Base-by-base conservation (phyloP, 768 basidiomycete genomes). In the Boletus fagicola region DNA sequence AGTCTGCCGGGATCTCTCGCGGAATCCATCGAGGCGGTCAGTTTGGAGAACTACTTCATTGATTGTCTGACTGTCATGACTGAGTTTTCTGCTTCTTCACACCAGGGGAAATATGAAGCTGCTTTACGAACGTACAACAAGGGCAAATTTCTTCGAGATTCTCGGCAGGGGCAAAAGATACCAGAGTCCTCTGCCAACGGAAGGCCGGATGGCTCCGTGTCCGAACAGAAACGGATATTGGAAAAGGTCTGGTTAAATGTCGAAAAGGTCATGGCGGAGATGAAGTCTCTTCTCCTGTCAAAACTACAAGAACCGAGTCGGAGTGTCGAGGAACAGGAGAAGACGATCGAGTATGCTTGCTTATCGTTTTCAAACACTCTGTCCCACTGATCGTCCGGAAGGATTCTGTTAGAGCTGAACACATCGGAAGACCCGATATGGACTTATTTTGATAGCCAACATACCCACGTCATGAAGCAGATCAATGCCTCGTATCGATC, bases 51-150 rank as follows among this genome's bases (percentile, higher is more conserved):
- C 11, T 1, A 26, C 20, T 42, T 40, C 26, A 5, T 3, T 26
- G 30, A 13, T 53, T 36, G 35, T 45, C 7, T 28, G 18, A 4
- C 45, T 6, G 56, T 35, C n/a, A n/a, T 58, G 52, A 50, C 53
- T 11, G 28, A 39, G 30, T 44, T 31, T 51, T 18, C 2, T 44
- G 42, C 30, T 51, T 22, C 5, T 39, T 39, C n/a, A n/a, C 28
- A 0, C 12, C 64, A 97, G 94, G 93, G 94, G 15, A 90, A 90
- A 53, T 98, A 95, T 69, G 97, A 98, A 56, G 84, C 88, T 35
- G 96, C 95, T 0, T 78, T 99, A 67, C 84, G 94, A 20, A 94
- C 97, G 63, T 99, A 98, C 78, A 96, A 96, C 76, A 98, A 97
- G 72, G 97, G 96, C 22, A 92, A 94, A 61, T 87, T 90, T 72